Evolutionary conservation across 2,329 filamentous ascomycete species (phyloP).

Genomic region (Cylindrodendrum hubeiense): DNA sequence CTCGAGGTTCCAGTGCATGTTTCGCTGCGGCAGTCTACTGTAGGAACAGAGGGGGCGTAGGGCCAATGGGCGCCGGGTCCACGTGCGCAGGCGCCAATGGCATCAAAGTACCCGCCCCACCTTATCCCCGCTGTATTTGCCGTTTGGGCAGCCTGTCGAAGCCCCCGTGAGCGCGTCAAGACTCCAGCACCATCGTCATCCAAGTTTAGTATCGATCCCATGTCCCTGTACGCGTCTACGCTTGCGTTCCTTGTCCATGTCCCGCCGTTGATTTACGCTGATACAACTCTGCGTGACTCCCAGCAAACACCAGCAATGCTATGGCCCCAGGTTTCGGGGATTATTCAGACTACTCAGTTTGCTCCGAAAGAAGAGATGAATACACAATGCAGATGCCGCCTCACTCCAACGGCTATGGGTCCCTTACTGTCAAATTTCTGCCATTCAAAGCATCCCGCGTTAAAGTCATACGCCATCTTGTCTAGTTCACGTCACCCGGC

Average conservation of each 20-base stretch:
- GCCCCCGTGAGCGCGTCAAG: neutral
- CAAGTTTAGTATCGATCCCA: constrained; percentile 1
- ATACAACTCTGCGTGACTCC: neutral
- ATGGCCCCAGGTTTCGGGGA: constrained; percentile 14
- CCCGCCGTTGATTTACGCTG: constrained; percentile 25
- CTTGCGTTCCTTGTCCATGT: constrained; percentile 1
- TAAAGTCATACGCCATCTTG: neutral
- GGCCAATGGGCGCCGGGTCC: neutral
- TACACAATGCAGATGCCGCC: constrained; percentile 2
- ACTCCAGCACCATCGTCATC: constrained; percentile 4
- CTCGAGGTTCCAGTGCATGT: constrained; percentile 15
- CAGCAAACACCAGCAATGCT: constrained; percentile 13
- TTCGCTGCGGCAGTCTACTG: constrained; percentile 8
- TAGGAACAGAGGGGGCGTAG: neutral
- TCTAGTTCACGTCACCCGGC: neutral
- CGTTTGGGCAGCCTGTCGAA: neutral
- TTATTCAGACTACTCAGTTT: neutral
- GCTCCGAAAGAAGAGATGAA: constrained; percentile 12
- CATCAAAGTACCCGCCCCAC: neutral
- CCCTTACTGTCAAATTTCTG: neutral
- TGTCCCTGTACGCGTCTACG: constrained; percentile 14
- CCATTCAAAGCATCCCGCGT: neutral
- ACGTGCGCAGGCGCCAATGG: constrained; percentile 1
- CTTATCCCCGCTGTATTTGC: neutral
- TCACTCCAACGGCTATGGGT: neutral